Evolutionary conservation across 2,329 filamentous ascomycete species (phyloP).

Genomic region (Hymenoscyphus repandus): DNA sequence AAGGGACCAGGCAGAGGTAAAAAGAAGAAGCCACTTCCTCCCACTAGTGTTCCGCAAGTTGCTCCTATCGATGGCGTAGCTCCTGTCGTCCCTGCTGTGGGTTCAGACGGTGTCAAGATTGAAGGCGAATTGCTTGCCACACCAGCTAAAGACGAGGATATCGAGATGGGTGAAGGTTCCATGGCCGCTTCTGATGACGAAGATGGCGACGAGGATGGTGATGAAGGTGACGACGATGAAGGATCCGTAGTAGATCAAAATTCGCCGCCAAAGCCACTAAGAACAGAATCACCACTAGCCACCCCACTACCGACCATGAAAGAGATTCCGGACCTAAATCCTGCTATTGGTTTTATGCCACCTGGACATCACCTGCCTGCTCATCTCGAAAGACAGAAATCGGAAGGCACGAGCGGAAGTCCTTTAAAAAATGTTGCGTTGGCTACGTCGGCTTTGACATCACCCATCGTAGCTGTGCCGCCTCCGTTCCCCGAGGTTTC

Average conservation of each 20-base stretch:
- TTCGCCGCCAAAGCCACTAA: slow-evolving; percentile 27
- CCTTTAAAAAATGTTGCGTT: slow-evolving; percentile 28
- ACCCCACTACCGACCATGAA: slow-evolving; percentile 9
- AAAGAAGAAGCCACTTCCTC: slow-evolving; percentile 57
- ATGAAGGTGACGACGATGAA: slow-evolving; percentile 44
- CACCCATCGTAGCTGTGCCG: slow-evolving; percentile 8
- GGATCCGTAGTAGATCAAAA: slow-evolving; percentile 34
- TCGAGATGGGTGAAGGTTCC: slow-evolving; percentile 30
- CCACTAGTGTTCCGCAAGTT: slow-evolving; percentile 23
- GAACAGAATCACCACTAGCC: slow-evolving; percentile 16
- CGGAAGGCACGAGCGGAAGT: slow-evolving; percentile 24
- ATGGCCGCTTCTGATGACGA: slow-evolving; percentile 27
- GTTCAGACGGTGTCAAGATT: slow-evolving; percentile 19
- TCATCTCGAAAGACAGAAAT: slow-evolving; percentile 13
- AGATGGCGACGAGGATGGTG: slow-evolving; percentile 30
- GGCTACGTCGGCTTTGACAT: slow-evolving; percentile 25
- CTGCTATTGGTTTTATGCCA: slow-evolving; percentile 12
- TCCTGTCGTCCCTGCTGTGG: slow-evolving; percentile 4
- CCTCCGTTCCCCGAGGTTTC: slow-evolving; percentile 3
- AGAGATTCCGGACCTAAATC: slow-evolving; percentile 10
- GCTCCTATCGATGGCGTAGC: slow-evolving; percentile 7
- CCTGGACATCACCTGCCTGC: slow-evolving; percentile 7
- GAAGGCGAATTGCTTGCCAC: slow-evolving; percentile 15
- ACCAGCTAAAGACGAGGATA: slow-evolving; percentile 25
- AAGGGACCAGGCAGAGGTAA: slow-evolving; percentile 74